Base-by-base conservation (phyloP, 805 yeast genomes). In the Jamesozyma rosinii region DNA sequence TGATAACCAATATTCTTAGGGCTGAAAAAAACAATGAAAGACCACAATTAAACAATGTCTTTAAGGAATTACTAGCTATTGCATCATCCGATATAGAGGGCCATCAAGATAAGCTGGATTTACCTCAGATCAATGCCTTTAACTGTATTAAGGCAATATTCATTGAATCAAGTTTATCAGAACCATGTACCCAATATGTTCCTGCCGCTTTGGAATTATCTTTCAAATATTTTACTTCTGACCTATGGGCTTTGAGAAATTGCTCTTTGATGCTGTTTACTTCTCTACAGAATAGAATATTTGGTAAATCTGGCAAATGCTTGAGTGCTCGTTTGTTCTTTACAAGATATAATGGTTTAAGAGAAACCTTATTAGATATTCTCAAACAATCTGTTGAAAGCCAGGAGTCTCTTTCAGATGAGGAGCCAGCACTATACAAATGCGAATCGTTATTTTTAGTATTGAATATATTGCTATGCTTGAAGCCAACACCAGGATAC, bases 191-290 rank as follows among this genome's bases (percentile, higher is more conserved):
- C 0, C 61, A 63, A 3, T 79, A 68, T 55, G 68, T 81, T 8
- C 79, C 79, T 44, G 61, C 64, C 10, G 82, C 84, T 0, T 64
- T 90, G 22, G 69, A 70, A 21, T 59, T 85, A 18, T 70, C 94
- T 0, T 68, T 92, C 35, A 53, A 64, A 2, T 72, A 79, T 30
- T 86, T 90, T 61, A 70, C 75, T 1, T 76, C 84, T 1, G 66
- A 71, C 2, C 68, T 78, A 20, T 90, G 97, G 97, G 79, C 95
- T 0, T 73, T 90, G 22, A 72, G 95, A 56, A 90, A 90, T 58
- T 86, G 97, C 61, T 87, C 95, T 0, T 83, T 89, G 17, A 92
- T 90, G 97, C 69, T 90, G 34, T 90, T 88, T 59, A 81, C 95
- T 0, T 79, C 95, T 0, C 63, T 90, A 35, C 92, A 86, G 54